These are phyloP conservation scores for Hanseniaspora guilliermondii DNA, from an alignment of 805 yeast genomes.

Conservation along the genomic window DNA sequence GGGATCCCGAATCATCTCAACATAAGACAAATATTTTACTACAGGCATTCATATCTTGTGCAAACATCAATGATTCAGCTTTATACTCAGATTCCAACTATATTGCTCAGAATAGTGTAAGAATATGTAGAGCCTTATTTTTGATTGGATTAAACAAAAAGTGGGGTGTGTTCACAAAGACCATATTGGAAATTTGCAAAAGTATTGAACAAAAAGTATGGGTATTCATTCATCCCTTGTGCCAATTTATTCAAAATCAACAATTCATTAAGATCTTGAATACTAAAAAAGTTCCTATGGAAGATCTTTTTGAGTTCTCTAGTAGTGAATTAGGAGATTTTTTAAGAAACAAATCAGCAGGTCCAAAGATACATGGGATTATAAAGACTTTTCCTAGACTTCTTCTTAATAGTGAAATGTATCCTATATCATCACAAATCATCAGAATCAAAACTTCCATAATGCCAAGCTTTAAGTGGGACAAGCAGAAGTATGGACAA, in stretches of 20 bases:
- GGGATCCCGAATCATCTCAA: constrained; percentile 58
- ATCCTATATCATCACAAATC: constrained; percentile 79
- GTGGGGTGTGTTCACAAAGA: constrained; percentile 75
- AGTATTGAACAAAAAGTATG: constrained; percentile 74
- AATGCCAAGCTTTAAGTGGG: constrained; percentile 79
- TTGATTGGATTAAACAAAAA: constrained; percentile 74
- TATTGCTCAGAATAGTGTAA: constrained; percentile 88
- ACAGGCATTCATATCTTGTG: constrained; percentile 77
- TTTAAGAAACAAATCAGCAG: constrained; percentile 72
- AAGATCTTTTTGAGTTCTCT: constrained; percentile 57
- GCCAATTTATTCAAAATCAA: constrained; percentile 72
- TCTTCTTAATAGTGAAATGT: constrained; percentile 63
- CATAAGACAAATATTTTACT: constrained; percentile 79
- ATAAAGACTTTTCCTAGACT: constrained; percentile 66
- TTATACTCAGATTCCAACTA: constrained; percentile 76
- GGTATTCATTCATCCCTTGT: constrained; percentile 82
- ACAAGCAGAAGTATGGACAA: constrained; percentile 62
- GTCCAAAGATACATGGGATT: constrained; percentile 44
- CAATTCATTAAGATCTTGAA: constrained; percentile 51
- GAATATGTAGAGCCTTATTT: constrained; percentile 86
- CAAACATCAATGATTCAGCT: constrained; percentile 63
- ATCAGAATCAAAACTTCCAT: constrained; percentile 64
- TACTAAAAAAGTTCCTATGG: constrained; percentile 56
- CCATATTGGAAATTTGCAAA: constrained; percentile 70
- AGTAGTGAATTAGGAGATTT: constrained; percentile 75